These are phyloP conservation scores for Pseudodiploospora longispora DNA, from an alignment of 2,329 filamentous ascomycete species.

Conservation along the genomic window DNA sequence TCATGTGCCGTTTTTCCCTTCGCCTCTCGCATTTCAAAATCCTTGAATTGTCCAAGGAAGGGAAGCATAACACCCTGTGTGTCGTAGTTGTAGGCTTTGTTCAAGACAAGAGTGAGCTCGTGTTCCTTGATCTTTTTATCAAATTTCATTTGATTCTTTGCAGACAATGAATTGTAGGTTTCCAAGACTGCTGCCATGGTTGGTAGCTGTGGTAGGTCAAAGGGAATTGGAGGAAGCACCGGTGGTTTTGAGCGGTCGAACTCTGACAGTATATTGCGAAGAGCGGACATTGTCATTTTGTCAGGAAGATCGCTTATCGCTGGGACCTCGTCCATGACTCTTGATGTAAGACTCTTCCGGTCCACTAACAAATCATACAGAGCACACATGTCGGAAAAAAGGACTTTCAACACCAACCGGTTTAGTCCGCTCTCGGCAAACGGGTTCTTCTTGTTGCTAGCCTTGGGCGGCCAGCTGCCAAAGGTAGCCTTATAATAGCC, in stretches of 20 bases:
- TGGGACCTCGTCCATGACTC: conserved; percentile 61
- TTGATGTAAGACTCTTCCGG: conserved; percentile 66
- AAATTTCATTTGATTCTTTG: conserved; percentile 68
- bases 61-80: conserved; percentile 48
- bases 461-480: conserved; percentile 81
- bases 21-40: conserved; percentile 62
- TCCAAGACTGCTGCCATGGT: conserved; percentile 56
- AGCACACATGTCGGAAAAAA: conserved; percentile 79
- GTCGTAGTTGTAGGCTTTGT: conserved; percentile 73
- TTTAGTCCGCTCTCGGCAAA: conserved; percentile 84
- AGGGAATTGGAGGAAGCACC: conserved; percentile 84
- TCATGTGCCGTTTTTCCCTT: conserved; percentile 57
- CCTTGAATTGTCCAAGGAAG: conserved; percentile 62
- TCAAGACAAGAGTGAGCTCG: conserved; percentile 69
- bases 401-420: conserved; percentile 66
- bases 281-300: conserved; percentile 57
- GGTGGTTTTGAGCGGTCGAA: conserved; percentile 86
- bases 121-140: conserved; percentile 67
- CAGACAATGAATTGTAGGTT: conserved; percentile 55
- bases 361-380: conserved; percentile 88
- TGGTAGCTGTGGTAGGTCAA: conserved; percentile 75
- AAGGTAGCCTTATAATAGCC: conserved; percentile 55
- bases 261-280: conserved; percentile 75
- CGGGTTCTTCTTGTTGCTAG: conserved; percentile 82
- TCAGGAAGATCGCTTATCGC: conserved; percentile 46